Evolutionary conservation across 352 stramenopile species (phyloP).

Genomic region (Pythium phragmiticola): DNA sequence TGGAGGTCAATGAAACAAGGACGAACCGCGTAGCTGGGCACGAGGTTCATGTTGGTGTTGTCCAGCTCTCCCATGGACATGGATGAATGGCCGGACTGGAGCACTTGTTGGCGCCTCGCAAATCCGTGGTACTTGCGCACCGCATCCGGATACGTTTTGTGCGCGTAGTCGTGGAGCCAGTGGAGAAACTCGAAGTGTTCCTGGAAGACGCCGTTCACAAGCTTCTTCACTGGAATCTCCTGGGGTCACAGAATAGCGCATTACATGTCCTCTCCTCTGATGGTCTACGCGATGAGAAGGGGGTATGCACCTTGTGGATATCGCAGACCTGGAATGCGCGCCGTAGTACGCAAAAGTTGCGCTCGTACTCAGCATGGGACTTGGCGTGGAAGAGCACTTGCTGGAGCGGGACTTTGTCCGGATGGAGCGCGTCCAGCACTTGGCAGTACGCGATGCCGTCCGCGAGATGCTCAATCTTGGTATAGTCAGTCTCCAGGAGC

Average conservation of each 20-base stretch:
- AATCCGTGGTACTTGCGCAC: conserved; percentile 56
- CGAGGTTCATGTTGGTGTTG: conserved; percentile 55
- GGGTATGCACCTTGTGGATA: conserved; percentile 44
- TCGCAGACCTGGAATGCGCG: conserved; percentile 59
- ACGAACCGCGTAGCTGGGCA: conserved; percentile 53
- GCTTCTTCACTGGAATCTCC: conserved; percentile 68
- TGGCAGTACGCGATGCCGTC: conserved; percentile 83
- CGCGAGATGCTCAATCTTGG: conserved; percentile 77
- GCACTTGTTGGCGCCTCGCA: conserved; percentile 47
- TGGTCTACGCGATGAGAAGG: background rate
- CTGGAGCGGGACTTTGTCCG: conserved; percentile 58
- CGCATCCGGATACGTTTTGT: conserved; percentile 62
- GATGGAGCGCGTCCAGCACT: conserved; percentile 67
- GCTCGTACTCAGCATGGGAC: conserved; percentile 52
- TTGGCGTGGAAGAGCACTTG: conserved; percentile 62
- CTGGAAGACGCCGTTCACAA: conserved; percentile 70
- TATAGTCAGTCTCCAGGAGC: conserved; percentile 82
- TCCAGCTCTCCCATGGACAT: conserved; percentile 33
- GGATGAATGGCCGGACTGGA: conserved; percentile 7
- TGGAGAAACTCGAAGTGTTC: conserved; percentile 84
- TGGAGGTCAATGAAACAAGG: background rate
- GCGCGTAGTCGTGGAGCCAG: conserved; percentile 81
- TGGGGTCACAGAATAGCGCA: conserved; percentile 14
- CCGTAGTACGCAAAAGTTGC: conserved; percentile 60
- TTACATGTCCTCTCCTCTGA: background rate